phyloP scores from a whole-genome alignment of 1,139 yeast species.

The Geotrichum siamense region DNA sequence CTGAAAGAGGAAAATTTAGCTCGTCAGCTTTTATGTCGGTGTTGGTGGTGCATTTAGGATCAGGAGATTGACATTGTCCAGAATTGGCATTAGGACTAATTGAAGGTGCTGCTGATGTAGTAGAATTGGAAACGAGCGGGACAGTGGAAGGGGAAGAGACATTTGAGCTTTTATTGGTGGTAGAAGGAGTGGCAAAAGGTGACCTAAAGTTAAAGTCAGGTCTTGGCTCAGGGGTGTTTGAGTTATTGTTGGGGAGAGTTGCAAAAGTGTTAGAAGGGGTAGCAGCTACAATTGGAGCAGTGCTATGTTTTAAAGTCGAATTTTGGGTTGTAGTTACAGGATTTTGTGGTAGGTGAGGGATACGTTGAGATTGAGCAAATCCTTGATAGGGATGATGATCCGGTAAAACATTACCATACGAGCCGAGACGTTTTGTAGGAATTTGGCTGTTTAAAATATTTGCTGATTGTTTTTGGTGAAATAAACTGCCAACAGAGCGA shows the following conservation, averaged over 20 bases:
- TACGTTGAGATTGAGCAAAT: too few relatives aligned
- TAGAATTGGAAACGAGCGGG: not conserved
- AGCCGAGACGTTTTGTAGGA: not conserved
- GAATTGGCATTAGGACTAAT: not conserved
- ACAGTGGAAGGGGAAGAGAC: not conserved
- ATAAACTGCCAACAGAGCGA: constrained; percentile 15
- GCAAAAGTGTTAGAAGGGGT: not conserved
- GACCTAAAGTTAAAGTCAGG: not conserved
- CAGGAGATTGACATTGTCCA: not conserved
- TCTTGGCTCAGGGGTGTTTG: too few relatives aligned
- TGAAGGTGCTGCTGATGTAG: not conserved
- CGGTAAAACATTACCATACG: not conserved
- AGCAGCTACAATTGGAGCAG: not conserved
- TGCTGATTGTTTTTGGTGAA: constrained; percentile 11
- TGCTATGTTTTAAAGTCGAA: not conserved
- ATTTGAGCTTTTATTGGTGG: not conserved
- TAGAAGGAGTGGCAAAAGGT: not conserved
- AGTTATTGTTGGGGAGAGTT: too few relatives aligned
- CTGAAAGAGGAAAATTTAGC: not conserved
- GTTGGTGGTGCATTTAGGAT: not conserved
- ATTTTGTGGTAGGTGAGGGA: too few relatives aligned
- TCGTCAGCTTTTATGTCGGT: not conserved
- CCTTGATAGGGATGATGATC: too few relatives aligned
- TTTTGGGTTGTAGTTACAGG: not conserved
- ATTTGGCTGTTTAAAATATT: not conserved